Conservation (phyloP, 345 rosid species). For the Clarkia xantiana region DNA sequence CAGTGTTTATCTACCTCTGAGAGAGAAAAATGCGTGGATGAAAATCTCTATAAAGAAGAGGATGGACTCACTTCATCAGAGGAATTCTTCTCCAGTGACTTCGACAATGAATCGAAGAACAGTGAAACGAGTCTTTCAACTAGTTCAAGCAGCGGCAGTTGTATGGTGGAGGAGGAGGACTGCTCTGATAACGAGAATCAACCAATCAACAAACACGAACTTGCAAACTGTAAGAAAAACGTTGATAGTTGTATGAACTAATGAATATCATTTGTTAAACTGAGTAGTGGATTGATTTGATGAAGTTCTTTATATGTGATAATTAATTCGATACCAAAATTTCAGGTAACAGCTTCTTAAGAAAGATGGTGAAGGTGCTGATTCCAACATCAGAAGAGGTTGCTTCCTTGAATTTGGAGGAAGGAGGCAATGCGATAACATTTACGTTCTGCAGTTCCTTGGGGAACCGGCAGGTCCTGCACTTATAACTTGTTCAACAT, state of each 20-base stretch:
- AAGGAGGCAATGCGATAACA: constrained; percentile 53
- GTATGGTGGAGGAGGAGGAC: too few species aligned
- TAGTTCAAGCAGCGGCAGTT: too few species aligned
- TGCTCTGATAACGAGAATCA: too few species aligned
- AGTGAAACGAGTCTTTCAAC: too few species aligned
- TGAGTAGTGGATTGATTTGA: too few species aligned
- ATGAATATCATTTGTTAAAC: too few species aligned
- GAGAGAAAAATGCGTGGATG: constrained; percentile 26
- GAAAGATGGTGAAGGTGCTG: constrained; percentile 35
- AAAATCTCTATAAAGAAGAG: constrained; percentile 11
- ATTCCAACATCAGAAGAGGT: constrained; percentile 83
- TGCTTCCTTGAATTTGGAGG: constrained; percentile 61
- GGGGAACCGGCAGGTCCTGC: constrained; percentile 67
- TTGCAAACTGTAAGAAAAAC: too few species aligned
- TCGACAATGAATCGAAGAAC: neutral
- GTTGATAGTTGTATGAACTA: too few species aligned
- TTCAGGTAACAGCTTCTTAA: constrained; percentile 4
- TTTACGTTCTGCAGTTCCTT: constrained; percentile 77
- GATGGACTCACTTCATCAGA: neutral
- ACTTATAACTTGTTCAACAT: too few species aligned
- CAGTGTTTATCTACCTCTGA: constrained; percentile 8
- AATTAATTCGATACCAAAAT: too few species aligned
- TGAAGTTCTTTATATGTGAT: too few species aligned
- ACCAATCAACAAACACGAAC: too few species aligned
- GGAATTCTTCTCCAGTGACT: neutral